phyloP scores from a whole-genome alignment of 2,329 filamentous ascomycete genomes.

The Aureobasidium melanogenum region DNA sequence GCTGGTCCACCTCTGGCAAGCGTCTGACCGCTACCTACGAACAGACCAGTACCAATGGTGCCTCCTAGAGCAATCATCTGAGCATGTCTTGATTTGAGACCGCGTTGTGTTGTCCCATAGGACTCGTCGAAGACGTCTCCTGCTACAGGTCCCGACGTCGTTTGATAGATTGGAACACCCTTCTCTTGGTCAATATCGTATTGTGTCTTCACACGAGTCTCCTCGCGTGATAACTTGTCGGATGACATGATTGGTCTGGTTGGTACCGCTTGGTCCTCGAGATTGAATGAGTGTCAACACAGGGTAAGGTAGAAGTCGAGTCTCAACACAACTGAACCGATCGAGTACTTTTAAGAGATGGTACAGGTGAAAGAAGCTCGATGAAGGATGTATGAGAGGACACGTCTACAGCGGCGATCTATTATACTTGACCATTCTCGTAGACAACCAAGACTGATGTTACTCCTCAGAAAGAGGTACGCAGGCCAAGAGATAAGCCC shows the following conservation, averaged over 20 bases:
- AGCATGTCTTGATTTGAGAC: constrained; percentile 31
- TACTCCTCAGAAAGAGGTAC: background rate
- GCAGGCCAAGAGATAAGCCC: constrained; percentile 9
- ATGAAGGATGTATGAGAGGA: background rate
- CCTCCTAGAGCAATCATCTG: constrained; percentile 28
- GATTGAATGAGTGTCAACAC: background rate
- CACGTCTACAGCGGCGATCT: background rate
- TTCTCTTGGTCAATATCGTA: background rate
- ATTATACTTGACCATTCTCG: background rate
- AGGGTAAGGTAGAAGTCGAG: background rate
- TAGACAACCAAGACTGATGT: background rate
- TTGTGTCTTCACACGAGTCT: background rate
- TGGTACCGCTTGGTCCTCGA: background rate
- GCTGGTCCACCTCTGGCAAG: constrained; percentile 30
- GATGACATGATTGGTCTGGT: background rate
- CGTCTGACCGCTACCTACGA: constrained; percentile 31
- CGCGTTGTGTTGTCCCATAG: constrained; percentile 30
- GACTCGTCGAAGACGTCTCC: constrained; percentile 20
- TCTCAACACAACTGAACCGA: background rate
- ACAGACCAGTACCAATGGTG: constrained; percentile 21
- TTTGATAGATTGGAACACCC: background rate
- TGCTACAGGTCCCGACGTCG: constrained; percentile 11
- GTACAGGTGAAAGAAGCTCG: background rate
- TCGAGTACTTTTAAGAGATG: background rate
- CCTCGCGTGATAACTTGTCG: background rate